Evolutionary conservation across 23 red algal genomes (phyloP).

Genomic region (Agarophyton chilense): DNA sequence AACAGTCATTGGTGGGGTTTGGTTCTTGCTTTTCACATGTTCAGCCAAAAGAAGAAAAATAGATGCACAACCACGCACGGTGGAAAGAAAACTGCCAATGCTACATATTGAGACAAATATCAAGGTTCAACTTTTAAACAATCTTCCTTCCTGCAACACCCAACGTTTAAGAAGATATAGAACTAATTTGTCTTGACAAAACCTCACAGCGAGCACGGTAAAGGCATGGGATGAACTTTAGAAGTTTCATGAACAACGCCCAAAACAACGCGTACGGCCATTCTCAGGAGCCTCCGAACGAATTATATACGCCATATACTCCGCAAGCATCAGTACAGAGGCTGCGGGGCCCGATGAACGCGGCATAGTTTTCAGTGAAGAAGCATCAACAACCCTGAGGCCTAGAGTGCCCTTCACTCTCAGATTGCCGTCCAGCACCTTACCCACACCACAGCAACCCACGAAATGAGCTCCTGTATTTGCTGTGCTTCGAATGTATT

Average conservation of each 20-base stretch:
- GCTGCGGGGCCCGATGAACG: conserved; percentile 58
- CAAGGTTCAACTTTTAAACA: too few species aligned
- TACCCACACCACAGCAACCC: conserved; percentile 42
- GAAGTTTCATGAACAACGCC: not conserved
- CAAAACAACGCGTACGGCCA: not conserved
- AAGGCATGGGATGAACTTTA: too few species aligned
- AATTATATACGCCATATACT: conserved; percentile 30
- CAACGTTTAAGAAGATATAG: too few species aligned
- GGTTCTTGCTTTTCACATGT: too few species aligned
- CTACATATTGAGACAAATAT: too few species aligned
- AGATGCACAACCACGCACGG: too few species aligned
- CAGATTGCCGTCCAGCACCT: conserved; percentile 32
- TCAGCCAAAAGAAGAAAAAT: too few species aligned
- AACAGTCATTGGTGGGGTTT: too few species aligned
- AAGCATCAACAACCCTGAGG: conserved; percentile 72
- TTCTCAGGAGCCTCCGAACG: not conserved
- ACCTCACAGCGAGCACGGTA: too few species aligned
- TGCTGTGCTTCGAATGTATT: conserved; percentile 24
- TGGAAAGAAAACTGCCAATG: too few species aligned
- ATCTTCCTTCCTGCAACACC: too few species aligned
- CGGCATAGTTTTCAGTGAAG: conserved; percentile 51
- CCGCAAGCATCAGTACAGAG: conserved; percentile 55
- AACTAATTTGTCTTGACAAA: too few species aligned
- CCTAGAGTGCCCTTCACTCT: conserved; percentile 36
- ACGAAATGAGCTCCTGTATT: conserved; percentile 47